Base-by-base conservation (phyloP, 2,329 filamentous ascomycete genomes). In the Nemania serpens region DNA sequence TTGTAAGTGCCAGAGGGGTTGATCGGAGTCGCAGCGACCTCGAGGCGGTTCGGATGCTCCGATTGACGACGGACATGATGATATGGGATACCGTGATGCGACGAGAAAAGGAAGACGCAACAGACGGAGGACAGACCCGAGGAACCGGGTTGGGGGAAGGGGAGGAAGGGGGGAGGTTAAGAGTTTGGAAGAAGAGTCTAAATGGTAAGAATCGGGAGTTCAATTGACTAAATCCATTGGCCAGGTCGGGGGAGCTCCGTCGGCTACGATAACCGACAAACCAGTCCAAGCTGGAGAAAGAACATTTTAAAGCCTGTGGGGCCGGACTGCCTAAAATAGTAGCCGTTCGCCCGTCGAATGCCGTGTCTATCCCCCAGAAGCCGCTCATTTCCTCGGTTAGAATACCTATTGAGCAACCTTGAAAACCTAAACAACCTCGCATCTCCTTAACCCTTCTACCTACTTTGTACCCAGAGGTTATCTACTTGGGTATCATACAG, bases 51-150 rank as follows among this genome's bases (percentile, higher is more conserved):
- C 82, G 80, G 69, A 86, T 75, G 74, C 79, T 80, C 70, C 82
- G 81, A 71, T 78, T 79, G 75, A 82, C 79, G 73, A 80, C 79
- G 75, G 82, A 84, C 83, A 85, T 85, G 9, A 55, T 64, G 59
- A 50, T 52, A 51, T 55, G 43, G 10, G 25, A 45, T 25, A 29
- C 25, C 25, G 25, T 29, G 25, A 29, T 29, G 25, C 7, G 25
- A 29, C 25, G 25, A 29, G 7, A 29, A 29, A n/a, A n/a, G n/a
- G n/a, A n/a, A n/a, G n/a, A n/a, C n/a, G n/a, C n/a, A n/a, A n/a
- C n/a, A n/a, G n/a, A n/a, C n/a, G n/a, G n/a, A n/a, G n/a, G 37
- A n/a, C 12, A 37, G 42, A 36, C 37, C 43, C 11, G 22, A 18
- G 22, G 12, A 2, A 9, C 11, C 15, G 12, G 20, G 18, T 46